Percentiles rank a stretch among this genome's conserved stretches.
Conservation (phyloP, 192 early-diverging fungal species). For the Allomyces javanicus region DNA sequence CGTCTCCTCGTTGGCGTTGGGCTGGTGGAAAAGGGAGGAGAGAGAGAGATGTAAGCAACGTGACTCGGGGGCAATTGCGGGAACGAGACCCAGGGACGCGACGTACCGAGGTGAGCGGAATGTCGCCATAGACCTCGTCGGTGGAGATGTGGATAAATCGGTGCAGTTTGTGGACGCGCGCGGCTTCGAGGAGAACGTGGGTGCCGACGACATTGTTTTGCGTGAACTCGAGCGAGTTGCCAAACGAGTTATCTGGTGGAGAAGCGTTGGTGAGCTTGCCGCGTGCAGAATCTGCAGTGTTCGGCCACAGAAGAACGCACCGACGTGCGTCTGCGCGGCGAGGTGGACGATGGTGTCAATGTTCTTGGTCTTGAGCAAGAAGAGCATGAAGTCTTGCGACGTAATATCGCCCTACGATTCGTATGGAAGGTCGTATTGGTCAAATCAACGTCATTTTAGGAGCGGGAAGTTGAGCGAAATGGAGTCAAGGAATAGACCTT, state of each 20-base stretch:
- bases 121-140: slow-evolving; percentile 66
- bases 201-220: slow-evolving; percentile 62
- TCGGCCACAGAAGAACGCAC: slow-evolving; percentile 1
- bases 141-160: slow-evolving; percentile 60
- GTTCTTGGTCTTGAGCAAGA: slow-evolving; percentile 38
- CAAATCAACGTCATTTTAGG: neutral
- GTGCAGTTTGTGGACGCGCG: slow-evolving; percentile 24
- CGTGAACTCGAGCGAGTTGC: slow-evolving; percentile 59
- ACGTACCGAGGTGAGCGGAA: too few relatives aligned
- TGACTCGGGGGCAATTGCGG: too few relatives aligned
- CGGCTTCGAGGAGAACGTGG: slow-evolving; percentile 56
- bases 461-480: neutral
- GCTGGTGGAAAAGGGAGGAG: slow-evolving; percentile 18
- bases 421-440: slow-evolving; percentile 6
- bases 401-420: slow-evolving; percentile 39
- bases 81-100: too few relatives aligned
- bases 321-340: slow-evolving; percentile 65
- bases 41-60: neutral
- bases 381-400: slow-evolving; percentile 36
- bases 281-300: neutral
- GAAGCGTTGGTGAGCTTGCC: neutral
- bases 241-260: slow-evolving; percentile 51
- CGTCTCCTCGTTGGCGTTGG: slow-evolving; percentile 37
- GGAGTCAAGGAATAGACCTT: slow-evolving; percentile 19
- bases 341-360: slow-evolving; percentile 58